Evolutionary conservation across 2,329 filamentous ascomycete species (phyloP), one percentile per base, ranked within the genome.

Genomic region (Penicillium thymicola): DNA sequence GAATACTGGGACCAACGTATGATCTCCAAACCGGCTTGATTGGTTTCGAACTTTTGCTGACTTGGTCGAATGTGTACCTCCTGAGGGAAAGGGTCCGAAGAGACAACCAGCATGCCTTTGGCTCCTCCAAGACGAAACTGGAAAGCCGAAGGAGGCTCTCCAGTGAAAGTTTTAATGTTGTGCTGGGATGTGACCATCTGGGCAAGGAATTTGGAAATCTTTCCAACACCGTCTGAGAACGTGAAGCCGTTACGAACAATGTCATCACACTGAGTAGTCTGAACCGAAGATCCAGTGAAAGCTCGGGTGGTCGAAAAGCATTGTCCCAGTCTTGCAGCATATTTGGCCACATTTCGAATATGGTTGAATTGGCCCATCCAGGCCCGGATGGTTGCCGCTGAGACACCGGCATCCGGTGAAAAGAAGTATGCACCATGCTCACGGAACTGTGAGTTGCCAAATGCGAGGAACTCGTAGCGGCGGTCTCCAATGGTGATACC

Each of bases 361-460:
- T 91, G 84, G 14, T 80, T 81, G 66, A 99, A 96, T 14, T 88
- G 78, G 0, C 94, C 94, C 88, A 97, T 96, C 85, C 89, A 92
- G 32, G 79, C 72, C 5, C 93, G 88, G 55, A 99, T 97, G 48
- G 87, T 81, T 18, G 88, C 82, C 51, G 90, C 90, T 1, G 85
- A 88, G 8, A 89, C 69, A 53, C 84, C 78, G 0, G 83, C 77
- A 0, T 85, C 85, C 0, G 89, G 83, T 5, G 90, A 88, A 71
- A 97, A 97, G 74, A 99, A 97, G 69, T 94, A 97, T 0, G 90
- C 92, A 0, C 92, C 89, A 64, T 93, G 87, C 68, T 97, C 92
- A 50, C 93, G 85, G 58, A 99, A 89, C 66, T 99, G 94, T 0
- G 94, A 97, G 72, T 94, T 97, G 0, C 94, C 93, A 75, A 92